Evolutionary conservation across 108 stramenopile species (phyloP), one percentile per base, ranked within the genome.

Genomic region (Phaeodactylum tricornutum): DNA sequence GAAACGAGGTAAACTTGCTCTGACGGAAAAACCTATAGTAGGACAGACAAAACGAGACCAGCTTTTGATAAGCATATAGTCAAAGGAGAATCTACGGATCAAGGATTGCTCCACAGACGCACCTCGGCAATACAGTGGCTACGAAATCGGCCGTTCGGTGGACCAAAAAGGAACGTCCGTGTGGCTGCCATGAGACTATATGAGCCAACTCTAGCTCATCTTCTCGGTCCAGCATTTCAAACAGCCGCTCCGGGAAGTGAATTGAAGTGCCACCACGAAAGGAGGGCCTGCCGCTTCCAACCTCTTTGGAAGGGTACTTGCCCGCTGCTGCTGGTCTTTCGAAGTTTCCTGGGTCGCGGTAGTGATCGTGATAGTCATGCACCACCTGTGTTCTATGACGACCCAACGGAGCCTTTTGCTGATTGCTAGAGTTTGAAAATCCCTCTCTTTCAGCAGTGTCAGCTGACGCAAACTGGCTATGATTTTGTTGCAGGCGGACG

Each of bases 211-310:
- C 67, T 15, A 75, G 69, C 2, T 49, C 50, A 34, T 69, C 70
- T 17, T n/a, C n/a, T n/a, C n/a, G n/a, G n/a, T n/a, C 55, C 7
- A 82, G 62, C 72, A 82, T 77, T 17, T 61, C 62, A 40, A 74
- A 72, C 26, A 82, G 51, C 48, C 75, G 77, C 21, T 60, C 56
- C 2, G 75, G 80, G 37, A 81, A 81, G 19, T 71, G 71, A 20
- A 67, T 50, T 20, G 72, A 53, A 22, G 73, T 72, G 23, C 74
- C 74, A 23, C 75, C 75, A 15, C 79, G 67, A 16, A 55, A 43
- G 9, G 73, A 41, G 5, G 45, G 47, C 60, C 2, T 17, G n/a
- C 15, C 49, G 48, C 19, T 20, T 32, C 39, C 21, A 41, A 5
- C 16, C 6, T 41, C 19, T 15, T 41, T 20, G 4, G 9, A 15